These are phyloP conservation scores for Corymbia citriodora DNA, from an alignment of 441 rosid species.

Conservation along the genomic window DNA sequence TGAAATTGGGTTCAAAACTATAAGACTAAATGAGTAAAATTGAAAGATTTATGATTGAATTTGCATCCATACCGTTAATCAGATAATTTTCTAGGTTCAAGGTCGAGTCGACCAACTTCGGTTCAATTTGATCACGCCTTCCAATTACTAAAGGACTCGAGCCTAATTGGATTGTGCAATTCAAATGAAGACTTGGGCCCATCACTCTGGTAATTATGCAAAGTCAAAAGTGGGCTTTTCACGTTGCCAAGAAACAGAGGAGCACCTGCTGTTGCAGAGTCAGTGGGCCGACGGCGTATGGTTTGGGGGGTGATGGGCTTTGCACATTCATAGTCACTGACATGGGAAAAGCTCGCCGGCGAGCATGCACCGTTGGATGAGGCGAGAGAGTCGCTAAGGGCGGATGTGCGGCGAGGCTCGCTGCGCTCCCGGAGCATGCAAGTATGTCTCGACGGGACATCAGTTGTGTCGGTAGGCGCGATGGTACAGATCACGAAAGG, in stretches of 20 bases:
- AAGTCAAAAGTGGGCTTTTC: background rate
- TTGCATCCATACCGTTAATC: background rate
- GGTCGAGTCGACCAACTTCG: background rate
- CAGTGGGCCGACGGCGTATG: background rate
- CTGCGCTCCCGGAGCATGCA: background rate
- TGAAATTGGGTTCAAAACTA: fast-evolving
- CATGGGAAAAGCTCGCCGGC: background rate
- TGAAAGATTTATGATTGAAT: fast-evolving
- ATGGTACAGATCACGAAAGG: background rate
- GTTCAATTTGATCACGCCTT: background rate
- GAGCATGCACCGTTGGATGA: background rate
- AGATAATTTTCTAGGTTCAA: background rate
- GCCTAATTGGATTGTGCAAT: background rate
- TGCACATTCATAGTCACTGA: fast-evolving
- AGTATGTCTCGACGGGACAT: background rate
- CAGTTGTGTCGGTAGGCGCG: background rate
- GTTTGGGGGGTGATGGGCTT: background rate
- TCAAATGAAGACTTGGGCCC: background rate
- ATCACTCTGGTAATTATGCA: background rate
- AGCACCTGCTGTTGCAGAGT: background rate
- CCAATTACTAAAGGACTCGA: background rate
- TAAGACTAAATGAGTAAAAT: fast-evolving
- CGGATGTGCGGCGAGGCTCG: background rate
- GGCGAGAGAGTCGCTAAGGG: background rate
- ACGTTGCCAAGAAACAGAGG: background rate